Conservation (phyloP, 768 basidiomycete species). For the Multifurca ochricompacta region DNA sequence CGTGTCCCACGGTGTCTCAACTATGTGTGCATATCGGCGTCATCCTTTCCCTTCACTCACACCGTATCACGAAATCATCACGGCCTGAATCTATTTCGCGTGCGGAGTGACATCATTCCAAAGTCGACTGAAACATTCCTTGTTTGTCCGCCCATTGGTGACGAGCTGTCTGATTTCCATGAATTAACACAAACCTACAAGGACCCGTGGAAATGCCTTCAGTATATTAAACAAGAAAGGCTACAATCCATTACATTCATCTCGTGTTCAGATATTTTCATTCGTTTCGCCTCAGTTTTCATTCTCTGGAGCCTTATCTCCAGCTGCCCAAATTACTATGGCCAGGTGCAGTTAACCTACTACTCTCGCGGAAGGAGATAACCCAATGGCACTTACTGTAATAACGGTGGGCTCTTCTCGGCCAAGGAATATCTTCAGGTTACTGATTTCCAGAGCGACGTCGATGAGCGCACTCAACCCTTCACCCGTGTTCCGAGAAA, state of each 20-base stretch:
- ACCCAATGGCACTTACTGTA: constrained; percentile 35
- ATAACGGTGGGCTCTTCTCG: constrained; percentile 94
- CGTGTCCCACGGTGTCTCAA: too few relatives aligned
- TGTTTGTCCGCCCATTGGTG: too few relatives aligned
- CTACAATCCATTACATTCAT: background rate
- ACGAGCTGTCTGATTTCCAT: too few relatives aligned
- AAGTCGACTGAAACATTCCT: too few relatives aligned
- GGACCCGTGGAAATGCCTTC: too few relatives aligned
- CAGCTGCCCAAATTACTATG: background rate
- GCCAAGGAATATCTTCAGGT: constrained; percentile 78
- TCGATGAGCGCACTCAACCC: constrained; percentile 94
- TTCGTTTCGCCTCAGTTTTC: background rate
- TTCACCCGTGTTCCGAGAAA: constrained; percentile 71
- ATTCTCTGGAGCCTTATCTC: background rate
- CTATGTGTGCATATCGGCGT: too few relatives aligned
- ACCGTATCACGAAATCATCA: too few relatives aligned
- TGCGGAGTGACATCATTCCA: too few relatives aligned
- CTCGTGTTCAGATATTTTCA: background rate
- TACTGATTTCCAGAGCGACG: constrained; percentile 80
- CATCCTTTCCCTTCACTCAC: too few relatives aligned
- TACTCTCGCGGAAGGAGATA: background rate
- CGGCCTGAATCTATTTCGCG: too few relatives aligned
- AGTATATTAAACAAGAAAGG: too few relatives aligned
- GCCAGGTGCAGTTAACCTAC: background rate
- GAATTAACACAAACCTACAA: too few relatives aligned